phyloP scores from a whole-genome alignment of 129 eudicot genomes.

The Chrysanthemum makinoi region DNA sequence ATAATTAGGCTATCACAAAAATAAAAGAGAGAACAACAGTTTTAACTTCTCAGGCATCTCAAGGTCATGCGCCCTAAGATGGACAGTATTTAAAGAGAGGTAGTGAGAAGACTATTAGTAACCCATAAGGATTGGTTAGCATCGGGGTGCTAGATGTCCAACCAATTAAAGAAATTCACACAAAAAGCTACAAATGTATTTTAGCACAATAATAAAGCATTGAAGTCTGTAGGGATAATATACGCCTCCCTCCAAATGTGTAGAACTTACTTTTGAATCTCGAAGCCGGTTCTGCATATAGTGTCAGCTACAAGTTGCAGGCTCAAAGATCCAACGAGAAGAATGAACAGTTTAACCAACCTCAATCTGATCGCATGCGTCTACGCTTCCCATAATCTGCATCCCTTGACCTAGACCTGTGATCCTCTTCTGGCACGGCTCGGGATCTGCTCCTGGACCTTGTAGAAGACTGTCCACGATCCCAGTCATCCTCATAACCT shows the following conservation, averaged over 20 bases:
- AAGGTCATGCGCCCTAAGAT: constrained; percentile 31
- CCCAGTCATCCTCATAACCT: constrained; percentile 81
- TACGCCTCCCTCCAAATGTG: constrained; percentile 39
- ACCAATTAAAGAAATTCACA: constrained; percentile 45
- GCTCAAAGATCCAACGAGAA: constrained; percentile 16
- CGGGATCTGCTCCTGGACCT: constrained; percentile 76
- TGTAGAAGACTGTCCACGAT: constrained; percentile 76
- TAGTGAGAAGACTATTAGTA: constrained; percentile 16
- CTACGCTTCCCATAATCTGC: constrained; percentile 87
- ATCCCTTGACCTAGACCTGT: constrained; percentile 82
- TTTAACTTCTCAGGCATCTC: constrained; percentile 31
- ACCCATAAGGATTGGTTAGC: constrained; percentile 26
- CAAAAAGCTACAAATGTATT: constrained; percentile 39
- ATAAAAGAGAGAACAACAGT: constrained; percentile 20
- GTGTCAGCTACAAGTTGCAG: constrained; percentile 28
- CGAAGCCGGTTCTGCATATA: constrained; percentile 36
- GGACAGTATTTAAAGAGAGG: constrained; percentile 17
- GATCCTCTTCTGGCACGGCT: constrained; percentile 69
- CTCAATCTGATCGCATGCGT: constrained; percentile 79
- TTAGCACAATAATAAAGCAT: constrained; percentile 35
- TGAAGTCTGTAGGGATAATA: constrained; percentile 30
- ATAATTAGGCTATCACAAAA: constrained; percentile 18
- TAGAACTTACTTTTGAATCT: constrained; percentile 63
- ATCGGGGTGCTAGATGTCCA: constrained; percentile 29
- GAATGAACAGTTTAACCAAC: constrained; percentile 2